phyloP scores from a whole-genome alignment of 2,329 filamentous ascomycete genomes.

The Ophiostoma ips region DNA sequence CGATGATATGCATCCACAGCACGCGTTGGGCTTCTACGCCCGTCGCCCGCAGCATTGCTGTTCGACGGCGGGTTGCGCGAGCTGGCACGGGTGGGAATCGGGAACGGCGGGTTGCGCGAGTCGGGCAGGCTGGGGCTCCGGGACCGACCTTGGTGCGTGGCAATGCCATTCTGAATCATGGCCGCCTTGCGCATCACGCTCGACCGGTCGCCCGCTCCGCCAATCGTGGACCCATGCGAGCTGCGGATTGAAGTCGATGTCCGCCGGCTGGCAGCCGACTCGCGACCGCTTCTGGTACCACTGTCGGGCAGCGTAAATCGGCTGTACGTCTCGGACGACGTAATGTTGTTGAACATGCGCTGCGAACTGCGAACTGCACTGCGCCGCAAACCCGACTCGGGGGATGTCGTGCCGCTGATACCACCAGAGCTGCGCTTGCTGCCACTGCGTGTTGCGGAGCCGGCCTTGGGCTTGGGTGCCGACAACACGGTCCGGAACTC shows the following conservation, averaged over 20 bases:
- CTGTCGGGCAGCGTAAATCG: slow-evolving; percentile 25
- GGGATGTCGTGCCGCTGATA: slow-evolving; percentile 25
- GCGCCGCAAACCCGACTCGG: slow-evolving; percentile 21
- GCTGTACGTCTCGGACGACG: slow-evolving; percentile 30
- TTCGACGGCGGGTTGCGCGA: slow-evolving; percentile 60
- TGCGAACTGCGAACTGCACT: slow-evolving; percentile 14
- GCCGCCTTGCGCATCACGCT: slow-evolving; percentile 62
- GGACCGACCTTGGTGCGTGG: slow-evolving; percentile 49
- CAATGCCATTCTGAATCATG: slow-evolving; percentile 67
- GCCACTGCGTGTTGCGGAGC: slow-evolving; percentile 14
- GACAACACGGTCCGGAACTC: slow-evolving; percentile 54
- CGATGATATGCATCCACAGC: slow-evolving; percentile 36
- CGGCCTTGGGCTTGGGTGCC: slow-evolving; percentile 40
- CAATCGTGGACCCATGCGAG: slow-evolving; percentile 21
- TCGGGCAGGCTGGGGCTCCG: slow-evolving; percentile 53
- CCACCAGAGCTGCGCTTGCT: slow-evolving; percentile 29
- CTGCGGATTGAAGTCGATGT: slow-evolving; percentile 21
- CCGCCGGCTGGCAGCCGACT: slow-evolving; percentile 10
- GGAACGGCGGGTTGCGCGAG: slow-evolving; percentile 61
- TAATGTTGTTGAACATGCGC: slow-evolving; percentile 23
- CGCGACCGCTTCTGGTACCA: slow-evolving; percentile 17
- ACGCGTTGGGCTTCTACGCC: slow-evolving; percentile 59
- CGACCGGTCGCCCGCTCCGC: slow-evolving; percentile 28
- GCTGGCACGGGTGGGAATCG: slow-evolving; percentile 78
- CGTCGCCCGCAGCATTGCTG: slow-evolving; percentile 54